A percentile compares a stretch with the other conserved stretches of the same genome.
phyloP scores from a whole-genome alignment of 306 rosid genomes.

The Mimosa pudica region DNA sequence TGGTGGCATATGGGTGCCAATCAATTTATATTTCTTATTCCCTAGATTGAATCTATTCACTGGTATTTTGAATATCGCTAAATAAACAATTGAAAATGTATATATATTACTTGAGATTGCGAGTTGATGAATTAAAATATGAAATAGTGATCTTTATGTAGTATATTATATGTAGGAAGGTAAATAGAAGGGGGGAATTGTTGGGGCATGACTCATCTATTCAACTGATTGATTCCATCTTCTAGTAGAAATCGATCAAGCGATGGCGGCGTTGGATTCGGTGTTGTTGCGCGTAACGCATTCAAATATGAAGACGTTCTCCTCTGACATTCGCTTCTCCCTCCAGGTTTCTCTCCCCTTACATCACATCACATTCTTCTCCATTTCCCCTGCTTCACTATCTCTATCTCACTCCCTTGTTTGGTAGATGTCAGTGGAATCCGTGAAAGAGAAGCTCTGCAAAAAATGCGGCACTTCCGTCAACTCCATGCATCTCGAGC shows the following conservation, averaged over 20 bases:
- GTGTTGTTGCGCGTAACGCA: conserved; percentile 71
- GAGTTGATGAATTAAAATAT: too few species aligned
- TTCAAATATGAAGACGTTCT: conserved; percentile 73
- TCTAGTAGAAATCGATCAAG: background rate
- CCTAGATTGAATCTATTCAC: too few species aligned
- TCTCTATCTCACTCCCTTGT: background rate
- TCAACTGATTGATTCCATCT: background rate
- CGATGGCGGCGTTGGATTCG: conserved; percentile 65
- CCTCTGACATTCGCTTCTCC: conserved; percentile 71
- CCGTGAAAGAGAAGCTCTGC: conserved; percentile 82
- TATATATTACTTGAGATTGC: too few species aligned
- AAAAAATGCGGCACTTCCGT: conserved; percentile 80
- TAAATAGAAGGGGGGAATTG: too few species aligned
- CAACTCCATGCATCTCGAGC: conserved; percentile 71
- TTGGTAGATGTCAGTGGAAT: conserved; percentile 62
- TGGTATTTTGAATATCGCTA: too few species aligned
- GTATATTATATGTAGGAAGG: too few species aligned
- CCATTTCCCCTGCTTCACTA: background rate
- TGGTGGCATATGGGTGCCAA: too few species aligned
- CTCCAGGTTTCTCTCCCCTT: conserved; percentile 46
- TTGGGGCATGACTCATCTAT: too few species aligned
- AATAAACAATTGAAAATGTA: too few species aligned
- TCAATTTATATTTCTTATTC: too few species aligned
- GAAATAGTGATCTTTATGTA: too few species aligned
- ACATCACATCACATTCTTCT: background rate